A percentile compares a stretch with the other conserved stretches of the same genome.
Conservation (phyloP, 768 basidiomycete species). For the Inosperma sp. region DNA sequence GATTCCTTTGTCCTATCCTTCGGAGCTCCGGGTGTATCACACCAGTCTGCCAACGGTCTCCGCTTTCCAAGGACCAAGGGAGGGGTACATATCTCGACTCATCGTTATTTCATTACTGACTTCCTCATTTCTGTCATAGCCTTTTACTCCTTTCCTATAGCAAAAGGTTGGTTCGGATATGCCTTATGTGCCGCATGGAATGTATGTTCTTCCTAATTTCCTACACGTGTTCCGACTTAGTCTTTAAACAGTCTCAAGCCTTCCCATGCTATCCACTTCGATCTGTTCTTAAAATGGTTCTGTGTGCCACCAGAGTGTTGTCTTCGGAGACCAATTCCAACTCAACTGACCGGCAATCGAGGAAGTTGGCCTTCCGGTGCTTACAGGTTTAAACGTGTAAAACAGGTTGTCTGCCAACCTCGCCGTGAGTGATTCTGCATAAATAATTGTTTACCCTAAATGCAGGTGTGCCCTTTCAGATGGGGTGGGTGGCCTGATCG, state of each 20-base stretch:
- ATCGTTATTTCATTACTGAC: not conserved
- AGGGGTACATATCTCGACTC: constrained; percentile 21
- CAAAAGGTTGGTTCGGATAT: constrained; percentile 55
- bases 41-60: constrained; percentile 54
- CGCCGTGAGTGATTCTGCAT: constrained; percentile 31
- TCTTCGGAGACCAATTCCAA: constrained; percentile 48
- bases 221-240: no score
- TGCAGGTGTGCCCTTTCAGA: constrained; percentile 31
- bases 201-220: constrained; percentile 29
- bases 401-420: constrained; percentile 44
- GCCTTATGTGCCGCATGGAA: constrained; percentile 55
- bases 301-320: constrained; percentile 47
- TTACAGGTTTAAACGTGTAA: constrained; percentile 55
- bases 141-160: constrained; percentile 50
- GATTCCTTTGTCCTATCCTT: constrained; percentile 56
- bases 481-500: constrained; percentile 57
- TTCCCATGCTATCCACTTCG: constrained; percentile 61
- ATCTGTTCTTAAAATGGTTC: constrained; percentile 54
- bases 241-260: constrained; percentile 36
- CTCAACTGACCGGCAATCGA: constrained; percentile 53
- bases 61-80: constrained; percentile 59
- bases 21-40: constrained; percentile 67
- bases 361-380: constrained; percentile 43
- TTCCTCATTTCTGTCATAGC: constrained; percentile 27
- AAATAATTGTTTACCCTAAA: not conserved